Base-by-base conservation (phyloP, 2,329 filamentous ascomycete genomes). In the Ophiocordyceps sinensis region DNA sequence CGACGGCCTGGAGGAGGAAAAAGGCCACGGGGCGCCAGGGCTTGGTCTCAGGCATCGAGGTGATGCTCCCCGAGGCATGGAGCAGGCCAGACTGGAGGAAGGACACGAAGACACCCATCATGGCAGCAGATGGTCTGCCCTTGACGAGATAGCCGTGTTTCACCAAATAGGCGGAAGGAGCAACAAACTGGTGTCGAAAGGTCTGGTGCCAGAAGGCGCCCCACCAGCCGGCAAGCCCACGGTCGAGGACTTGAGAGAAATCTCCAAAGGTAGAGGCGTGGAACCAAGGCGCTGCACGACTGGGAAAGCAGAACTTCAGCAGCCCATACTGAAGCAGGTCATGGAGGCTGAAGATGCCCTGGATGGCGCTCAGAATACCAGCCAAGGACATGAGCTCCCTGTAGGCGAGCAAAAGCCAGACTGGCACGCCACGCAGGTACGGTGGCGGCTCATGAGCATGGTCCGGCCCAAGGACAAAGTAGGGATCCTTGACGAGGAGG, bases 171-270 rank as follows among this genome's bases (percentile, higher is more conserved):
- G 58, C 59, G 0, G 70, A 63, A 0, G 81, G 79, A 4, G 77
- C 71, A 32, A 73, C 62, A 53, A 89, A 87, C 3, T 75, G 77
- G 42, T 77, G 71, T 1, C 87, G 81, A 62, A 94, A 93, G 3
- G 81, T 79, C 60, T 95, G 88, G 58, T 96, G 89, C 89, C 89
- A 95, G 71, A 78, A 89, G 19, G 67, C 69, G 36, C 83, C 79
- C 89, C 89, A 96, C 61, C 81, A 82, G 1, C 87, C 88, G 1
- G 74, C 70, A 2, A 95, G 66, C 0, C 89, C 88, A 44, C 75
- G 67, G 45, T 86, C 75, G 11, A 79, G 60, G 2, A 88, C 66
- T 23, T 66, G 60, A 0, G 51, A 51, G 42, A 71, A 63, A 17
- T 65, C 65, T 12, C 82, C 80, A 44, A 78, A 69, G 5, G 72